Evolutionary conservation across 2,329 filamentous ascomycete species (phyloP), one percentile per base, ranked within the genome.

Genomic region (Microcyclospora pomicola): DNA sequence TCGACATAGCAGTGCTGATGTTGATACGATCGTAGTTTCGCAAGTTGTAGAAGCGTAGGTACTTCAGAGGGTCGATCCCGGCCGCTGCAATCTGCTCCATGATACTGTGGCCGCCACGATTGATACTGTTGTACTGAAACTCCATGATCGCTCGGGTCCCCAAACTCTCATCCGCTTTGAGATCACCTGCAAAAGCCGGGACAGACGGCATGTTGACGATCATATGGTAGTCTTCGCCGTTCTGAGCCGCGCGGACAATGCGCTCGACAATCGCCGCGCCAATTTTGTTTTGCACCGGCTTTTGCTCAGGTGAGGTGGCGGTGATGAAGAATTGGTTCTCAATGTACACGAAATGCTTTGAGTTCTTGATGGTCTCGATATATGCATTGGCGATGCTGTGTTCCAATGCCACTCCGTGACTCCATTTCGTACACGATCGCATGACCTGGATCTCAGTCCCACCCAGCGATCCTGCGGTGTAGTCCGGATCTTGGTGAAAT

Each of bases 271-370:
- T 81, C 19, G 81, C 81, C 5, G 74, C 75, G 33, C 83, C 83
- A 42, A 92, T 80, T 56, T 78, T 76, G 61, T 92, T 91, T 51
- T 69, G 71, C 33, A 92, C 74, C 0, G 83, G 81, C 43, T 70
- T 69, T 55, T 86, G 82, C 40, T 75, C 63, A 38, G 81, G 69
- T 34, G 67, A 69, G 1, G 82, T 87, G 2, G 82, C 81, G 0
- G 83, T 91, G 60, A 91, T 91, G 67, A 91, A 91, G 65, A 91
- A 91, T 54, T 96, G 88, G 79, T 96, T 96, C 58, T 96, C 88
- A 48, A 96, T 94, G 60, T 96, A 95, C 36, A 96, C 83, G 75
- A 44, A 95, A 58, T 96, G 88, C 35, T 96, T 83, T 2, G 86
- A 94, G 46, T 92, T 80, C 46, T 91, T 81, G 49, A 98, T 98